Evolutionary conservation across 345 rosid species (phyloP).

Genomic region (Acer saccharum): DNA sequence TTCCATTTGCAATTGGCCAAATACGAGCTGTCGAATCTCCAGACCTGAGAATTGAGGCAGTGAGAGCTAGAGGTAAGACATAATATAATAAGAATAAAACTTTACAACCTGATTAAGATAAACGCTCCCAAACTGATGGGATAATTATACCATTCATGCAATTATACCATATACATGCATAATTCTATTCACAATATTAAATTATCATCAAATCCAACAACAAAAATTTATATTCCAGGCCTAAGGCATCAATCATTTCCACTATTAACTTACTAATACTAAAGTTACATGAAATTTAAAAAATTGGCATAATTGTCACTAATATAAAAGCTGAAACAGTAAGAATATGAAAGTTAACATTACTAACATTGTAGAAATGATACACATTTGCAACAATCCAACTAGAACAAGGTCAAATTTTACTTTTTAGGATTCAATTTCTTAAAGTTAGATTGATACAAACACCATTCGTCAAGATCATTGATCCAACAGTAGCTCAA

Average conservation of each 20-base stretch:
- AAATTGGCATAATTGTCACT: background rate
- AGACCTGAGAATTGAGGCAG: slow-evolving; percentile 51
- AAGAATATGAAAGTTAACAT: background rate
- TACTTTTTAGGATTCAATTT: background rate
- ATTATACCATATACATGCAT: background rate
- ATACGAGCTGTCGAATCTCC: slow-evolving; percentile 99
- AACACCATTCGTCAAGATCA: background rate
- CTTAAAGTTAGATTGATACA: slow-evolving; percentile 4
- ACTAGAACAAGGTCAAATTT: background rate
- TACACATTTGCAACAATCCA: background rate
- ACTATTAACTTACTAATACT: background rate
- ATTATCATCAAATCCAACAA: background rate
- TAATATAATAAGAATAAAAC: background rate
- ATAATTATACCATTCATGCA: background rate
- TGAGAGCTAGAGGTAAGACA: slow-evolving; percentile 5
- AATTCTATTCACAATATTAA: background rate
- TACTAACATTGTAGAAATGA: background rate
- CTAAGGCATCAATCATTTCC: slow-evolving; percentile 1
- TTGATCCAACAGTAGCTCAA: background rate
- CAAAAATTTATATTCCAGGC: background rate
- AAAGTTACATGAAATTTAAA: background rate
- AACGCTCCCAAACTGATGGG: background rate
- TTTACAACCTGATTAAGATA: background rate
- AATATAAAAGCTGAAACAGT: background rate
- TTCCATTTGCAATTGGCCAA: slow-evolving; percentile 80